These are phyloP conservation scores for Blastobotrys mokoenaii DNA, from an alignment of 805 yeast genomes.

Conservation along the genomic window DNA sequence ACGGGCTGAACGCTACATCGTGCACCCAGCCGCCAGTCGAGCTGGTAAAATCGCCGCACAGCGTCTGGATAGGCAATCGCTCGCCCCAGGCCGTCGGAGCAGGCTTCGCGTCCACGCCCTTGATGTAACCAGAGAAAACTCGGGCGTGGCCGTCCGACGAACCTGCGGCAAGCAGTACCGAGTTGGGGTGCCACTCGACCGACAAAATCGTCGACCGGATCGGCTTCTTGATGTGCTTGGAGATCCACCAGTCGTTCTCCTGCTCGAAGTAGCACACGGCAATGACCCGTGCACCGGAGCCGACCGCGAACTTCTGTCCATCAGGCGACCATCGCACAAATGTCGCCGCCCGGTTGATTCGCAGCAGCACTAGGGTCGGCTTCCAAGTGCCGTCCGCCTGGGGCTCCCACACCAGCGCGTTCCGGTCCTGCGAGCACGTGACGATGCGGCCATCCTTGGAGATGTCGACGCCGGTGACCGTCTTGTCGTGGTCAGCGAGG, in stretches of 20 bases:
- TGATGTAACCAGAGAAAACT: constrained; percentile 81
- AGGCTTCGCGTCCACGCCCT: constrained; percentile 81
- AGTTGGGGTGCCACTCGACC: constrained; percentile 90
- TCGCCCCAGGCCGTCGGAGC: constrained; percentile 85
- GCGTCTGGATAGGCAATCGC: constrained; percentile 86
- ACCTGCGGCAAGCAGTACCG: constrained; percentile 79
- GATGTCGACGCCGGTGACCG: constrained; percentile 90
- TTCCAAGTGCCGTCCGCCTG: constrained; percentile 53
- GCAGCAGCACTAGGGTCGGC: constrained; percentile 84
- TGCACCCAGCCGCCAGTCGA: constrained; percentile 85
- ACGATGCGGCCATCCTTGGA: constrained; percentile 83
- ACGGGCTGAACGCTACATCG: constrained; percentile 76
- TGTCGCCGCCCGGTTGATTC: constrained; percentile 94
- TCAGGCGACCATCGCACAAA: constrained; percentile 90
- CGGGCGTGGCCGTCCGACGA: constrained; percentile 90
- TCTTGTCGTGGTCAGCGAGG: constrained; percentile 80
- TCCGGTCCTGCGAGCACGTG: constrained; percentile 96
- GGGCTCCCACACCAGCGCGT: constrained; percentile 94
- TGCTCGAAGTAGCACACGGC: constrained; percentile 94
- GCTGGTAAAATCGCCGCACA: constrained; percentile 71
- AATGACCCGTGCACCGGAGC: constrained; percentile 87
- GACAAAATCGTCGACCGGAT: constrained; percentile 76
- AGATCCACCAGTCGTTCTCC: constrained; percentile 99
- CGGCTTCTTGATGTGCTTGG: constrained; percentile 95
- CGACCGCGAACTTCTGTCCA: constrained; percentile 95